These are phyloP conservation scores for Fragilaria crotonensis DNA, from an alignment of 108 stramenopile genomes.

Conservation along the genomic window DNA sequence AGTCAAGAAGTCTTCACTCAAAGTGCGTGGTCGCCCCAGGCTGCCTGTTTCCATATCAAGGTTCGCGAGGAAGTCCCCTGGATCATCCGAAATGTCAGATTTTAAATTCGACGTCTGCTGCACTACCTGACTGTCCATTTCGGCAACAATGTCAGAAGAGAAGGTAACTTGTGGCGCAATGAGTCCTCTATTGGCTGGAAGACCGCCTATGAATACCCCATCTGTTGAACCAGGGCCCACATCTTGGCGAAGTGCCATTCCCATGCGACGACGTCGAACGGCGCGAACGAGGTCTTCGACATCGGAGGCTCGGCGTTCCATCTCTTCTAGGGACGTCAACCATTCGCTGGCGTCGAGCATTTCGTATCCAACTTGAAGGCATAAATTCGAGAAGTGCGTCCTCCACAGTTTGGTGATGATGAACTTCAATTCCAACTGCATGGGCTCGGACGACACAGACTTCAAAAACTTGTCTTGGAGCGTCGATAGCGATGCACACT, in stretches of 20 bases:
- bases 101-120: not conserved
- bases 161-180: conserved; percentile 8
- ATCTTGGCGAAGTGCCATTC: conserved; percentile 39
- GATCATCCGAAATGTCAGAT: conserved; percentile 6
- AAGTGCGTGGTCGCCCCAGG: conserved; percentile 11
- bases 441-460: conserved; percentile 48
- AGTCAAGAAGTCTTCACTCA: conserved; percentile 25
- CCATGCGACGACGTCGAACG: conserved; percentile 55
- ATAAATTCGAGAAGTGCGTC: conserved; percentile 66
- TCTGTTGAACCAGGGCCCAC: conserved; percentile 7
- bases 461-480: conserved; percentile 58
- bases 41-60: conserved; percentile 1
- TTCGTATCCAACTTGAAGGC: conserved; percentile 58
- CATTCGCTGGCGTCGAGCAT: conserved; percentile 54
- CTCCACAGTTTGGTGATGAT: conserved; percentile 67
- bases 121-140: not conserved
- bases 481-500: conserved; percentile 24
- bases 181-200: conserved; percentile 15
- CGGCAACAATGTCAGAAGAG: not conserved
- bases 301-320: conserved; percentile 36
- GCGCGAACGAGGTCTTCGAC: conserved; percentile 42
- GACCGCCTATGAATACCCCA: conserved; percentile 31
- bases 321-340: conserved; percentile 51
- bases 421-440: conserved; percentile 50
- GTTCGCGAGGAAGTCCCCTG: conserved; percentile 7